Base-by-base conservation (phyloP, 208 protist species). In the Leishmania tarentolae region DNA sequence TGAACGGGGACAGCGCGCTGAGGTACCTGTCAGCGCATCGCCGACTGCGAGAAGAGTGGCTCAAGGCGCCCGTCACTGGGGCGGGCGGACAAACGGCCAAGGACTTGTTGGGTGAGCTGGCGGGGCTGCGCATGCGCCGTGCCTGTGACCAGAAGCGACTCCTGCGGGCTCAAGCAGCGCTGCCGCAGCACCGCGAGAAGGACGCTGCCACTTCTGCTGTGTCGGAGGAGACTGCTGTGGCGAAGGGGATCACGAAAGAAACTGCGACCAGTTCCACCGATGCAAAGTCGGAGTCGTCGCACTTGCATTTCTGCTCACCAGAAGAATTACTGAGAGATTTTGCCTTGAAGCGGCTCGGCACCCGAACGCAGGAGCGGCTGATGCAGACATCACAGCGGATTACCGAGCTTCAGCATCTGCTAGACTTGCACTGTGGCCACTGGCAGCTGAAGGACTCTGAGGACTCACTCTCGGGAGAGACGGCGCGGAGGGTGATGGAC, bases 321-420 rank as follows among this genome's bases (percentile, higher is more conserved):
- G 70, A 84, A 47, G 81, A 71, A 57, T 69, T 80, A 76, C 68
- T 84, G 53, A 71, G 78, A 56, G 50, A 66, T 66, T 76, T 59
- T 37, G 61, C 73, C 9, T 35, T 85, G 82, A 61, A 79, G 72
- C 31, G 42, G 2, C 44, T 85, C 6, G 63, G 75, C 69, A 57
- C 59, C 4, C 76, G 76, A 72, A 78, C 79, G 13, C 78, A 90
- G 37, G 47, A 83, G 47, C 76, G 87, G 53, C 81, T 90, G 44
- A 66, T 50, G 3, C 9, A 2, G 8, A 80, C 83, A 6, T 86
- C 81, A 21, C 78, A 78, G 56, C 83, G 79, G 66, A 90, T 90
- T 79, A 70, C 71, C 44, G 87, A 87, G 71, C 79, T 90, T 52
- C 84, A 84, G 74, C 63, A 79, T n/a, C 76, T 88, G 28, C 84